Evolutionary conservation across 495 filamentous ascomycete genomes (phyloP).

Genomic region (Delitschia confertaspora): DNA sequence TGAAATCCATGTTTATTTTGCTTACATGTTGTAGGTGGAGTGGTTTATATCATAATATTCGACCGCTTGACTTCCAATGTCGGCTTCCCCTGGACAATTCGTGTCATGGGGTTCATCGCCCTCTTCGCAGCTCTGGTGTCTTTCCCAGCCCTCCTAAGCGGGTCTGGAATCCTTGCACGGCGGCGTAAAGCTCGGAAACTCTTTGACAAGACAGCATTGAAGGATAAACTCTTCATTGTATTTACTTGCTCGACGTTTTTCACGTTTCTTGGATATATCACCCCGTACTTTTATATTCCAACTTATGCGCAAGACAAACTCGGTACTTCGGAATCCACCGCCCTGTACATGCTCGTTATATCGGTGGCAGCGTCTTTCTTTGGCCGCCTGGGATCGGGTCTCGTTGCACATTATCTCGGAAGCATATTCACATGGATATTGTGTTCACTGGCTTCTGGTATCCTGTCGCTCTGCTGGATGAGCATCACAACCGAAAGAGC

Average conservation of each 20-base stretch:
- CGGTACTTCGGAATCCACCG: conserved; percentile 9
- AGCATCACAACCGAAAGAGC: conserved; percentile 10
- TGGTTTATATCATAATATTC: conserved; percentile 25
- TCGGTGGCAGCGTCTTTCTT: conserved; percentile 19
- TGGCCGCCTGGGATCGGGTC: conserved; percentile 12
- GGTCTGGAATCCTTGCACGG: conserved; percentile 10
- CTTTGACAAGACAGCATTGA: conserved; percentile 19
- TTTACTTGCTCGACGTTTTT: conserved; percentile 25
- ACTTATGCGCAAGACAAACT: conserved; percentile 19
- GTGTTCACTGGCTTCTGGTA: conserved; percentile 13
- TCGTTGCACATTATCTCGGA: conserved; percentile 20
- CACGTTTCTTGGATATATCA: conserved; percentile 24
- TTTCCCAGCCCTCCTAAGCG: conserved; percentile 17
- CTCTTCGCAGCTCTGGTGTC: conserved; percentile 14
- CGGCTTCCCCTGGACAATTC: conserved; percentile 29
- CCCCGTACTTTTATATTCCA: conserved; percentile 26
- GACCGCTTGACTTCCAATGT: conserved; percentile 9
- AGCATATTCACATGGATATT: conserved; percentile 17
- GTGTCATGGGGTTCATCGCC: conserved; percentile 25
- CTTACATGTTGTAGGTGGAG: conserved; percentile 12
- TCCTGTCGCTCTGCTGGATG: conserved; percentile 18
- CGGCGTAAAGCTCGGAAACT: conserved; percentile 18
- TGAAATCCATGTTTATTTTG: background rate
- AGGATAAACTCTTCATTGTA: conserved; percentile 19
- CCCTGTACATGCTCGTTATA: conserved; percentile 20